Percentiles rank a stretch among this genome's conserved stretches.
Conservation (phyloP, 2,329 filamentous ascomycete genomes). For the Cytospora piceae region DNA sequence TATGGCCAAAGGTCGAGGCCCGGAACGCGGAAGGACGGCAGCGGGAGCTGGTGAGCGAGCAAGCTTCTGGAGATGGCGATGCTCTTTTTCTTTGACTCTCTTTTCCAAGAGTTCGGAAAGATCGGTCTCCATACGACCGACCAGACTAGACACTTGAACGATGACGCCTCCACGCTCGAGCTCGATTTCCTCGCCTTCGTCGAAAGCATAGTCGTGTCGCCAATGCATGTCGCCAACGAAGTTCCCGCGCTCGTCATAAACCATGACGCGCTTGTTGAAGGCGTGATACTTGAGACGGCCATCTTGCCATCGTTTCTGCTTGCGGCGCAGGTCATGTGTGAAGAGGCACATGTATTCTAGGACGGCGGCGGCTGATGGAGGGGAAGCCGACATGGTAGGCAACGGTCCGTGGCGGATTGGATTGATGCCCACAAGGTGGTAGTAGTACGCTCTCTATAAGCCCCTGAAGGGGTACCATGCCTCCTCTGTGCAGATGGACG, state of each 20-base stretch:
- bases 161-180: slow-evolving; percentile 76
- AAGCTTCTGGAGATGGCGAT: slow-evolving; percentile 50
- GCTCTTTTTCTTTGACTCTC: slow-evolving; percentile 60
- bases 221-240: slow-evolving; percentile 86
- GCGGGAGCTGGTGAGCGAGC: slow-evolving; percentile 39
- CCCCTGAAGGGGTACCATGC: background rate
- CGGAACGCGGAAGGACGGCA: slow-evolving; percentile 35
- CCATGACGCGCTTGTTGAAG: slow-evolving; percentile 90
- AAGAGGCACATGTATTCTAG: slow-evolving; percentile 85
- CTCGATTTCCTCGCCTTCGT: slow-evolving; percentile 80
- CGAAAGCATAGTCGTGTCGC: slow-evolving; percentile 68
- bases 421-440: background rate
- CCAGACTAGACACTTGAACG: slow-evolving; percentile 77
- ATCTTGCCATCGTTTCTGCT: slow-evolving; percentile 94
- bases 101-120: slow-evolving; percentile 76
- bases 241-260: slow-evolving; percentile 80
- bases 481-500: background rate
- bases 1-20: slow-evolving; percentile 33
- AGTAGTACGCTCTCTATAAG: background rate
- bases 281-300: slow-evolving; percentile 84
- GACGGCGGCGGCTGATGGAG: slow-evolving; percentile 72
- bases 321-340: slow-evolving; percentile 81
- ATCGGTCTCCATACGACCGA: slow-evolving; percentile 77
- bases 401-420: background rate
- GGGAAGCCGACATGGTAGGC: slow-evolving; percentile 22